These are phyloP conservation scores for Phytophthora citricola DNA, from an alignment of 352 stramenopile species.

Conservation along the genomic window DNA sequence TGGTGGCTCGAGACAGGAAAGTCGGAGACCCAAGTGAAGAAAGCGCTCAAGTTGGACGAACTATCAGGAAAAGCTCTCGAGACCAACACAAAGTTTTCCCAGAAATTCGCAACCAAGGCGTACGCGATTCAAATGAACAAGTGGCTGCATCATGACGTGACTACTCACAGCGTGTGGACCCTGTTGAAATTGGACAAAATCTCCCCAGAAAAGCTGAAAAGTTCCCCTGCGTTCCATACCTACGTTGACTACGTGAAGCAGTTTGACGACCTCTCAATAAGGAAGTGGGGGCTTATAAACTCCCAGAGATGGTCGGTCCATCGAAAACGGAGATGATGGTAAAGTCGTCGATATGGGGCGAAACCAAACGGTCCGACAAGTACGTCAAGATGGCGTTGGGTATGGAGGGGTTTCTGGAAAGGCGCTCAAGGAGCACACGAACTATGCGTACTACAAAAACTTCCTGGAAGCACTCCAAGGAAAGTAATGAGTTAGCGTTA, in stretches of 20 bases:
- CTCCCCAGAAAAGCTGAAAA: background rate
- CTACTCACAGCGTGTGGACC: background rate
- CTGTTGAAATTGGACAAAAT: background rate
- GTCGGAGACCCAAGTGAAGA: background rate
- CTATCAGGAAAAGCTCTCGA: background rate
- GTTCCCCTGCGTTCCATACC: background rate
- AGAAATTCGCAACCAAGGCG: background rate
- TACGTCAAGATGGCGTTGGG: slow-evolving; percentile 1
- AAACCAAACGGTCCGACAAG: background rate
- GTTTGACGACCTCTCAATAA: background rate
- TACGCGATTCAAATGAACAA: background rate
- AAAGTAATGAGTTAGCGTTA: background rate
- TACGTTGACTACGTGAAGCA: slow-evolving; percentile 1
- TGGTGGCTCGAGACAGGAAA: background rate
- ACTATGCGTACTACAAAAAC: background rate
- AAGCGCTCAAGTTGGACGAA: background rate
- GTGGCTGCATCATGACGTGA: background rate
- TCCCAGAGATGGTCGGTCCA: background rate
- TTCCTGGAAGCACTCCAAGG: background rate
- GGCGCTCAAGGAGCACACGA: background rate
- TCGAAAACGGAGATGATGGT: slow-evolving; percentile 2
- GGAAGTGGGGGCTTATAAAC: background rate
- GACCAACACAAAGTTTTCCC: background rate
- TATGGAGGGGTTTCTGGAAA: background rate
- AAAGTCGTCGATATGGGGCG: background rate